phyloP scores from a whole-genome alignment of 768 basidiomycete genomes.

The Naganishia friedmannii region DNA sequence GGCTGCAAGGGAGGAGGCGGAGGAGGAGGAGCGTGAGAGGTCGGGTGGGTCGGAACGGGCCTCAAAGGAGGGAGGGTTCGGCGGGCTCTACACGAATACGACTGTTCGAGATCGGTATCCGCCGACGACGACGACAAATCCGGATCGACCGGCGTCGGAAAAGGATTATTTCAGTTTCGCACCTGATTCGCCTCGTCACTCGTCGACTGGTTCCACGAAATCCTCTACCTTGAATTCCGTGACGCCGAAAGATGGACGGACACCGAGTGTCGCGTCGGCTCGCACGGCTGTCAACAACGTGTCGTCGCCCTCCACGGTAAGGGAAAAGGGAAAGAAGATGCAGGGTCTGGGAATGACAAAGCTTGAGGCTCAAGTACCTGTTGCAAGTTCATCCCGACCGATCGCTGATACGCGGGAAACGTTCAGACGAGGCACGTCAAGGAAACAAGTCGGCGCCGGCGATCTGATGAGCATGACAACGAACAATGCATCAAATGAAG shows the following conservation, averaged over 20 bases:
- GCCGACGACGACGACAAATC: neutral
- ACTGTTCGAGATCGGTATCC: neutral
- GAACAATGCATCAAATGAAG: slow-evolving; percentile 35
- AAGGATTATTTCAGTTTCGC: slow-evolving; percentile 52
- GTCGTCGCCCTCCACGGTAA: neutral
- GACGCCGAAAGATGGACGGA: slow-evolving; percentile 38
- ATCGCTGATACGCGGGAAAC: neutral
- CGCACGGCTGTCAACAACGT: neutral
- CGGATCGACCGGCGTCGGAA: slow-evolving; percentile 12
- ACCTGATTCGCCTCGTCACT: slow-evolving; percentile 30
- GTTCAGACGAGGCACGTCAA: slow-evolving; percentile 35
- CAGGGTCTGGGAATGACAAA: slow-evolving; percentile 10
- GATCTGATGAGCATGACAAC: slow-evolving; percentile 55
- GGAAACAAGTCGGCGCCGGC: slow-evolving; percentile 51
- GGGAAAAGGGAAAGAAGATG: slow-evolving; percentile 18
- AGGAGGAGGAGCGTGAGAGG: too few relatives aligned
- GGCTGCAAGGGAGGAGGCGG: neutral
- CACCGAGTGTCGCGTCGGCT: neutral
- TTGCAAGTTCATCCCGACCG: neutral
- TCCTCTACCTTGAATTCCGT: slow-evolving; percentile 43
- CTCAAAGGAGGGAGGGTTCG: neutral
- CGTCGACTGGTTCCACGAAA: slow-evolving; percentile 39
- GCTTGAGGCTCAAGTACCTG: neutral
- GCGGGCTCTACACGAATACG: neutral
- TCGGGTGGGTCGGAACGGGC: neutral